phyloP scores from a whole-genome alignment of 768 basidiomycete genomes.

The Kwoniella shandongensis region DNA sequence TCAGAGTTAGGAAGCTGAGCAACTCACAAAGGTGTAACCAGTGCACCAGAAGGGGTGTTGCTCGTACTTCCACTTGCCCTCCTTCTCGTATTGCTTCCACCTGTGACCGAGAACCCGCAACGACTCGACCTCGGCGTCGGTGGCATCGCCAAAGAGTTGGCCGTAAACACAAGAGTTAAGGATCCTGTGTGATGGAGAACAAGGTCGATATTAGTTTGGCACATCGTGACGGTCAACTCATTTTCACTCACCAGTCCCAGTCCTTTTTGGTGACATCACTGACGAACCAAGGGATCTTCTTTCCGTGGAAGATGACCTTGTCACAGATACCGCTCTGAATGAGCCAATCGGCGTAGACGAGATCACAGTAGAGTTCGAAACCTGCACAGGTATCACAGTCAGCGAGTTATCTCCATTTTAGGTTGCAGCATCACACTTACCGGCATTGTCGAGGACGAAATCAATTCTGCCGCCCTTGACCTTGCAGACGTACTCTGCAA shows the following conservation, averaged over 20 bases:
- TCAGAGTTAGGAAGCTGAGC: neutral
- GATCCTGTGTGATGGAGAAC: constrained; percentile 14
- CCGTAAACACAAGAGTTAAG: constrained; percentile 59
- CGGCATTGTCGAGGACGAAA: constrained; percentile 60
- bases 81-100: constrained; percentile 94
- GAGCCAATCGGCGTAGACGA: constrained; percentile 75
- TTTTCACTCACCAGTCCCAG: constrained; percentile 88
- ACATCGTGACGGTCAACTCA: constrained; percentile 51
- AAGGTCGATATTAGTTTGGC: neutral
- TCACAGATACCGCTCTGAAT: constrained; percentile 82
- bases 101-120: constrained; percentile 73
- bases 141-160: constrained; percentile 81
- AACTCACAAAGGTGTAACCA: constrained; percentile 75
- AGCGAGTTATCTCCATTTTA: constrained; percentile 5
- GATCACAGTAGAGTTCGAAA: constrained; percentile 70
- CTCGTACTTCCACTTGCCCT: constrained; percentile 92
- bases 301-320: constrained; percentile 89
- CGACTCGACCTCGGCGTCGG: constrained; percentile 76
- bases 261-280: constrained; percentile 84
- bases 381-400: constrained; percentile 56
- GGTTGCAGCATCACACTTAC: constrained; percentile 20
- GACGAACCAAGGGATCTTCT: constrained; percentile 89
- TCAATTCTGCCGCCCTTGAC: constrained; percentile 69
- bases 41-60: constrained; percentile 62
- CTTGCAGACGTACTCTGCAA: constrained; percentile 60